Base-by-base conservation (phyloP, 169 alveolate species). In the Plasmodium berghei region DNA sequence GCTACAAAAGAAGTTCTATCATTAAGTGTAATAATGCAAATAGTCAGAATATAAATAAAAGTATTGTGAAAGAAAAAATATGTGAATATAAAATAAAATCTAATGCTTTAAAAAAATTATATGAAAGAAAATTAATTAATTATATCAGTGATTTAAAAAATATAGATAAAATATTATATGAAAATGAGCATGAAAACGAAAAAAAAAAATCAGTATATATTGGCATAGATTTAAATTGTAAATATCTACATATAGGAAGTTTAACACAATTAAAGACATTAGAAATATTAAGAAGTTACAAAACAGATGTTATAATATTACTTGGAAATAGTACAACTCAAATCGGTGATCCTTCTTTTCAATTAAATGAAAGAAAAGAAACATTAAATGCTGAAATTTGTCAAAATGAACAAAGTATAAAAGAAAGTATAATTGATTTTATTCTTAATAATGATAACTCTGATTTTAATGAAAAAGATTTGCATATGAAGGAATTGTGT, bases 291-390 rank as follows among this genome's bases (percentile, higher is more conserved):
- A 34, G 92, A 34, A 80, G 86, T 24, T 64, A 85, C 48, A 73
- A 74, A 4, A 74, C 93, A 59, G 92, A 93, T 20, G 94, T 95
- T 0, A 94, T 94, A 10, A 56, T 95, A 5, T 73, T 95, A 12
- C 87, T 95, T 8, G 97, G 97, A 0, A 95, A 94, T 5, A 95
- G 96, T 9, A 95, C 97, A 3, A 90, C 97, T 1, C 26, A 69
- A 24, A 93, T 94, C 20, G 97, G 97, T 18, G 97, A 95, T 56
- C 97, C 97, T 0, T 94, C 97, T n/a, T 93, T 87, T 64, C 93
- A 91, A 63, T 34, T 62, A n/a, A 61, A 72, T 0, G 91, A 87
- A 40, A 87, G 92, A 40, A 58, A 71, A 55, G 10, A 64, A 8
- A 62, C 91, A 8, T 1, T 71, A 22, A 49, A 72, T 1, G 69